Evolutionary conservation across 2,329 filamentous ascomycete genomes (phyloP).

Genomic region (Phialocephala sp.): DNA sequence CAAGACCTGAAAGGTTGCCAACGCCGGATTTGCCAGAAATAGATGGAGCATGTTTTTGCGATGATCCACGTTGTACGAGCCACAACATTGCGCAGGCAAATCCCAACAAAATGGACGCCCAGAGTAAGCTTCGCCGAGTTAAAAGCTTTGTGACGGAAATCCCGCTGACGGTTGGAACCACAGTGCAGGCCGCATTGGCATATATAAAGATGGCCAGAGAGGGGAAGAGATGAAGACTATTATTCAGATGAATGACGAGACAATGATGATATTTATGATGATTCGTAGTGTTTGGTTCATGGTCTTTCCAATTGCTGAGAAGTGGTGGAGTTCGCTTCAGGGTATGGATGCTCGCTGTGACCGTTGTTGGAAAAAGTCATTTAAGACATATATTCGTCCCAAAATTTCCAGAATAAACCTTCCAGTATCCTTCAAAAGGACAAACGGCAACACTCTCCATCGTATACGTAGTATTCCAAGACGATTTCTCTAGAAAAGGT

Average conservation of each 20-base stretch:
- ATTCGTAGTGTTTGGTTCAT: not conserved
- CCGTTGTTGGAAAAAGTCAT: not conserved
- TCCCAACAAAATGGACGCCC: constrained; percentile 23
- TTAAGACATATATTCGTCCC: not conserved
- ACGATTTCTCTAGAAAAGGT: not conserved
- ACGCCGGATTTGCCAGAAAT: constrained; percentile 37
- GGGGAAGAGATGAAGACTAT: not conserved
- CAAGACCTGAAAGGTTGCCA: constrained; percentile 33
- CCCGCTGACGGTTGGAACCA: not conserved
- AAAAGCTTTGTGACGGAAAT: not conserved
- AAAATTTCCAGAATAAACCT: not conserved
- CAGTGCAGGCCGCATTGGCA: constrained; percentile 32
- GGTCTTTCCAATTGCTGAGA: not conserved
- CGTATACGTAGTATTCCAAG: not conserved
- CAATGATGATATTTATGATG: not conserved
- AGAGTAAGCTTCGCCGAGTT: constrained; percentile 20
- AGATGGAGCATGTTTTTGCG: constrained; percentile 25
- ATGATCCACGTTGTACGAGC: constrained; percentile 8
- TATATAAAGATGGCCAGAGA: constrained; percentile 23
- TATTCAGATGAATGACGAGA: not conserved
- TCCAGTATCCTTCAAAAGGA: not conserved
- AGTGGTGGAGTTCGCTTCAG: constrained; percentile 1
- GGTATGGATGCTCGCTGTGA: not conserved
- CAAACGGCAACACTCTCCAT: not conserved
- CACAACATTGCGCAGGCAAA: constrained; percentile 4